phyloP scores from a whole-genome alignment of 768 basidiomycete species.

The Boletales sp. region DNA sequence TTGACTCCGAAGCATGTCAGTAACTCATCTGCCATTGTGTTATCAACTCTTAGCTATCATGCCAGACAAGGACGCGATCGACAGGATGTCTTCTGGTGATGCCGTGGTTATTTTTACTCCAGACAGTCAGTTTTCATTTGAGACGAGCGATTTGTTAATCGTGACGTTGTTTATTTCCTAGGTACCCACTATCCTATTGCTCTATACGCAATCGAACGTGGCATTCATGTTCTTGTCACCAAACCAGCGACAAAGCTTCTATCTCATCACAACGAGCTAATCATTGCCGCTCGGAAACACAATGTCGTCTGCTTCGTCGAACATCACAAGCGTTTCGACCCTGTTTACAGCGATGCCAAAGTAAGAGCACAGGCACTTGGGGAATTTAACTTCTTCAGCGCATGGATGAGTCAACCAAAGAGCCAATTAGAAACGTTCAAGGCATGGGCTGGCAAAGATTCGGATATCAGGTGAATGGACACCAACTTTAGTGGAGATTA shows the following conservation, averaged over 20 bases:
- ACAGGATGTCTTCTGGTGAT: conserved; percentile 72
- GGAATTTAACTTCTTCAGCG: conserved; percentile 93
- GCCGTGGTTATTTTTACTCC: conserved; percentile 95
- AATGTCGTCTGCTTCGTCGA: conserved; percentile 91
- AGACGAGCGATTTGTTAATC: background rate
- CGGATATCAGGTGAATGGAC: conserved; percentile 70
- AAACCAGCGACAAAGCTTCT: conserved; percentile 90
- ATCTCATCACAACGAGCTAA: conserved; percentile 75
- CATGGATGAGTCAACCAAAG: conserved; percentile 98
- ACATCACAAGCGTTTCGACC: conserved; percentile 90
- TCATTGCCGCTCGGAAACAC: conserved; percentile 72
- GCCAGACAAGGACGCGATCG: conserved; percentile 82
- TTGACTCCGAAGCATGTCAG: conserved; percentile 83
- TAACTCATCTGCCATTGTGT: conserved; percentile 9
- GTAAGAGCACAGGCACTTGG: conserved; percentile 72
- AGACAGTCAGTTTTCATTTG: conserved; percentile 54
- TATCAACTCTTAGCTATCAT: background rate
- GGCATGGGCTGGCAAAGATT: conserved; percentile 93
- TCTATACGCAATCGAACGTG: conserved; percentile 79
- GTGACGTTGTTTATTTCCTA: conserved; percentile 25
- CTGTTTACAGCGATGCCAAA: conserved; percentile 88
- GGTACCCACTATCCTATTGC: conserved; percentile 85
- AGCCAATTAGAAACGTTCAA: conserved; percentile 92
- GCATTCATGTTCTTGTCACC: conserved; percentile 86
- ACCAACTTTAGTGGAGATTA: background rate